Evolutionary conservation across 2,329 filamentous ascomycete genomes (phyloP).

Genomic region (Biscogniauxia marginata): DNA sequence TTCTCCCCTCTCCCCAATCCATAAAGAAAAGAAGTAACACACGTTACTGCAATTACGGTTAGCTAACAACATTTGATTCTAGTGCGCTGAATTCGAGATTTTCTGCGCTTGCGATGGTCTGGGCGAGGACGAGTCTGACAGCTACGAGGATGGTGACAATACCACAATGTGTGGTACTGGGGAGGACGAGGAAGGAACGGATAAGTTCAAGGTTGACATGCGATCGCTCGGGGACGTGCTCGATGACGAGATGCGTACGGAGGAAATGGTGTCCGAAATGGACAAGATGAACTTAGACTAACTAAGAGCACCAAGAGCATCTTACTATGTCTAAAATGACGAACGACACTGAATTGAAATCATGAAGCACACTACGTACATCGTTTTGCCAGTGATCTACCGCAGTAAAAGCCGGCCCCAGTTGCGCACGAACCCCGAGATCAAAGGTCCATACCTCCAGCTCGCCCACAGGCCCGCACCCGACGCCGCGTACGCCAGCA

Average conservation of each 20-base stretch:
- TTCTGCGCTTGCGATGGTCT: background rate
- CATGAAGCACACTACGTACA: background rate
- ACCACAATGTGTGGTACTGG: no score
- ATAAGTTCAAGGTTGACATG: background rate
- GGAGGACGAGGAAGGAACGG: background rate
- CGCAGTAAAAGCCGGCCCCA: background rate
- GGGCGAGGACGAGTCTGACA: background rate
- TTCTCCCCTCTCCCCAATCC: no score
- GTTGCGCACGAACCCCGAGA: background rate
- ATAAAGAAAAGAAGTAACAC: no score
- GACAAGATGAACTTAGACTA: background rate
- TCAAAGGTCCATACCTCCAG: background rate
- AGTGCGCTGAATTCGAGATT: background rate
- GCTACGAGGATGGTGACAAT: background rate
- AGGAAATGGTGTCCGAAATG: background rate
- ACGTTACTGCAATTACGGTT: background rate
- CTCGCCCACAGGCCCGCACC: background rate
- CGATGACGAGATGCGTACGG: background rate
- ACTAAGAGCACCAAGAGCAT: no score
- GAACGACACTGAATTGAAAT: background rate
- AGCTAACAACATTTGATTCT: background rate
- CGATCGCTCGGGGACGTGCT: background rate
- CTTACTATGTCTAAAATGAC: no score
- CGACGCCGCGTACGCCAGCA: conserved; percentile 1
- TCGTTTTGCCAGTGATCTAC: background rate